Evolutionary conservation across 2,329 filamentous ascomycete genomes (phyloP).

Genomic region (Penicillium sp.): DNA sequence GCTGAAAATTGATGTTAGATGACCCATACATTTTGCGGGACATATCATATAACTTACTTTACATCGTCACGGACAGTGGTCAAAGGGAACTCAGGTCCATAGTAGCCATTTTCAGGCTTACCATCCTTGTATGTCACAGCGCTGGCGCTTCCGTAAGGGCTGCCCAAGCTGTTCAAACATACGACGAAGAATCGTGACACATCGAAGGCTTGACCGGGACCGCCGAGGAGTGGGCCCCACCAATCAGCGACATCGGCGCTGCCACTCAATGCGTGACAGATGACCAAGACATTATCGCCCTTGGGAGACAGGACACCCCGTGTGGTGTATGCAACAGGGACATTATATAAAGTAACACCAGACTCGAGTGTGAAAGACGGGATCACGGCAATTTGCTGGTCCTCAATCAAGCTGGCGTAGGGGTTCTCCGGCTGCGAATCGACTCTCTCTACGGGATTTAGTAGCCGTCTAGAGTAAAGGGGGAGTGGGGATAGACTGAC

Average conservation of each 20-base stretch:
- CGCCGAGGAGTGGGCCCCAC: conserved; percentile 57
- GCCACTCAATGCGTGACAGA: conserved; percentile 56
- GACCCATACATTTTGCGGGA: neutral
- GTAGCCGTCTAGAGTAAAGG: conserved; percentile 39
- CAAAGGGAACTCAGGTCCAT: conserved; percentile 93
- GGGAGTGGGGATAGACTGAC: conserved; percentile 36
- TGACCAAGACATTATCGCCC: conserved; percentile 63
- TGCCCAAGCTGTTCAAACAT: conserved; percentile 56
- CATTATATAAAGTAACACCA: conserved; percentile 77
- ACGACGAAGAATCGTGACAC: conserved; percentile 54
- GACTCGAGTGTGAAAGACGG: conserved; percentile 92
- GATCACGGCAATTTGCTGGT: conserved; percentile 82
- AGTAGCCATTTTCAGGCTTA: conserved; percentile 68
- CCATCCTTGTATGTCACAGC: conserved; percentile 78
- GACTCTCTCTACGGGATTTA: conserved; percentile 58
- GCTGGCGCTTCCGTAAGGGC: conserved; percentile 56
- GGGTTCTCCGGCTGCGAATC: conserved; percentile 82
- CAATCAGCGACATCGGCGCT: conserved; percentile 57
- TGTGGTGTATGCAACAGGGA: conserved; percentile 64
- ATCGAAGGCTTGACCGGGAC: conserved; percentile 55
- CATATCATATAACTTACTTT: conserved; percentile 62
- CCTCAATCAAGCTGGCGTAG: conserved; percentile 78
- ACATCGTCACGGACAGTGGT: conserved; percentile 96
- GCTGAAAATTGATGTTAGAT: conserved; percentile 27
- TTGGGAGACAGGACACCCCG: conserved; percentile 58